Evolutionary conservation across 2,329 filamentous ascomycete species (phyloP).

Genomic region (Lomentospora prolificans): DNA sequence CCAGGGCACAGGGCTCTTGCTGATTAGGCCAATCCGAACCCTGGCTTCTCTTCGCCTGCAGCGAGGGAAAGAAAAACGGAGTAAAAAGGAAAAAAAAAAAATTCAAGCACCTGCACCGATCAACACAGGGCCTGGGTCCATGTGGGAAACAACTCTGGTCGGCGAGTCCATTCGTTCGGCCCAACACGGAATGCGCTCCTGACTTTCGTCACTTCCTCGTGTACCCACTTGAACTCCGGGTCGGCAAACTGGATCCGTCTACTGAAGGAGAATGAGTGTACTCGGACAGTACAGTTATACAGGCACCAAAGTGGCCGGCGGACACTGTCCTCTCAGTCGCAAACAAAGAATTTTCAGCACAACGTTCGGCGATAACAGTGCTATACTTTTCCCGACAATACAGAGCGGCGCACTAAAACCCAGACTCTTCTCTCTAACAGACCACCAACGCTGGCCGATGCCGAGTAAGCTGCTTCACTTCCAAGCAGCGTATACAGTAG

Average conservation of each 20-base stretch:
- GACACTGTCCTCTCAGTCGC: neutral
- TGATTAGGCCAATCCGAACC: neutral
- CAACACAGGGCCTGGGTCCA: neutral
- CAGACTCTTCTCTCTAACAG: no score
- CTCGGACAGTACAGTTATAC: neutral
- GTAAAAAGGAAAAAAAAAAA: neutral
- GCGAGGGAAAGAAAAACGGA: neutral
- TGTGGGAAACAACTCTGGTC: neutral
- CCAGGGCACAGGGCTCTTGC: neutral
- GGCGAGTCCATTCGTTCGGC: neutral
- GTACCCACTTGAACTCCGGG: neutral
- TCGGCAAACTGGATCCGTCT: neutral
- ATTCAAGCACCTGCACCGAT: neutral
- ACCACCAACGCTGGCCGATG: no score
- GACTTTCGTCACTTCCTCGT: neutral
- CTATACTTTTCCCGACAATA: neutral
- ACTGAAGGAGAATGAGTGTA: neutral
- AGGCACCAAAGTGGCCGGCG: neutral
- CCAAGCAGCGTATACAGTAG: no score
- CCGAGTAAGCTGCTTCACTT: no score
- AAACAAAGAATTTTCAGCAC: no score
- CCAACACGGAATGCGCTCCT: neutral
- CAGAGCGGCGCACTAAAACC: no score
- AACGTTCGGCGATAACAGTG: neutral
- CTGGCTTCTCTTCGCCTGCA: neutral